These are phyloP conservation scores for Penstemon eatonii DNA, from an alignment of 257 asterid genomes.

Conservation along the genomic window DNA sequence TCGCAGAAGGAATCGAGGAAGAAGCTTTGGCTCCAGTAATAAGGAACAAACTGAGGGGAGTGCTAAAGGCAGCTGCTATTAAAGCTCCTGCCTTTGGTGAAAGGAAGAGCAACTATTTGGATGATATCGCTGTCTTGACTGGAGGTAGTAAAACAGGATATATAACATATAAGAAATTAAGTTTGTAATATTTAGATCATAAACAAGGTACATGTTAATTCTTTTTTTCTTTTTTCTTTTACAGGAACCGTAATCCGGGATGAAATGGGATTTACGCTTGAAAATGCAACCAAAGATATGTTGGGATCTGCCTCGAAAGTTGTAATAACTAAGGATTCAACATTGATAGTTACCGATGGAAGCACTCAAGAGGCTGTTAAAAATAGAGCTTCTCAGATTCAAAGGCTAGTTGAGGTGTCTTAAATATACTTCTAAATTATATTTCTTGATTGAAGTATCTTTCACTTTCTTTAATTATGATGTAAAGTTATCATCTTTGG, in stretches of 20 bases:
- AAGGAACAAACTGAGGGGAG: slow-evolving; percentile 76
- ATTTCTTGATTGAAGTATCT: not conserved
- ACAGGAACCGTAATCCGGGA: slow-evolving; percentile 82
- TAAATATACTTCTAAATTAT: not conserved
- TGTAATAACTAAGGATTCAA: slow-evolving; percentile 68
- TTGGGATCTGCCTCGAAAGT: slow-evolving; percentile 78
- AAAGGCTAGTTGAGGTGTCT: slow-evolving; percentile 68
- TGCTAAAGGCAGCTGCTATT: slow-evolving; percentile 67
- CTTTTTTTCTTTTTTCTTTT: not conserved
- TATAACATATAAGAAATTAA: no score
- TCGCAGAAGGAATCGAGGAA: slow-evolving; percentile 74
- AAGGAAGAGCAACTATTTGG: slow-evolving; percentile 75
- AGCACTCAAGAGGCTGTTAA: slow-evolving; percentile 57
- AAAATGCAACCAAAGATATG: slow-evolving; percentile 53
- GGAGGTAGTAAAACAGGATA: slow-evolving; percentile 57
- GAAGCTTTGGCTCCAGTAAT: slow-evolving; percentile 81
- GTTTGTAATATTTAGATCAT: no score
- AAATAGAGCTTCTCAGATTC: slow-evolving; percentile 58
- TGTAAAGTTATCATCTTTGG: not conserved
- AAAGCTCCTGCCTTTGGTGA: slow-evolving; percentile 85
- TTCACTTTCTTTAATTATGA: not conserved
- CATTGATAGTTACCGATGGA: slow-evolving; percentile 73
- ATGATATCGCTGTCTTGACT: slow-evolving; percentile 75
- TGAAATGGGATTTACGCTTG: slow-evolving; percentile 69
- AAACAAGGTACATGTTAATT: not conserved